phyloP scores from a whole-genome alignment of 345 rosid genomes.

The Melastoma malabathricum region DNA sequence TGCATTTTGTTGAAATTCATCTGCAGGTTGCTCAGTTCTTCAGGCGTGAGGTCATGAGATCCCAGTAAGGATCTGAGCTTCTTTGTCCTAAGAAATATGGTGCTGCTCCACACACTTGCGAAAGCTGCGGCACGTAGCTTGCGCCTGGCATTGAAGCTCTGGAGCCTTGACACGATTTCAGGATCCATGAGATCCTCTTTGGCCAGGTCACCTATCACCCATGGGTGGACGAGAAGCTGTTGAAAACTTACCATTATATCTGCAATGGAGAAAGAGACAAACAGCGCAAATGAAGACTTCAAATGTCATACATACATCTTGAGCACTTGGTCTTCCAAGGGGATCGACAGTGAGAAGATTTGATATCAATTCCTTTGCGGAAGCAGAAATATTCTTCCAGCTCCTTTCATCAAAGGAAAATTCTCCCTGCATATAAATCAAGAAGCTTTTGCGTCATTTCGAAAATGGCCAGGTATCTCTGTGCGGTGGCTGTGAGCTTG shows the following conservation, averaged over 20 bases:
- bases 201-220: conserved; percentile 54
- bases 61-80: conserved; percentile 40
- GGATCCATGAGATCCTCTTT: conserved; percentile 52
- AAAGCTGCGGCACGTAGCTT: conserved; percentile 51
- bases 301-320: conserved; percentile 22
- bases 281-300: not conserved
- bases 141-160: conserved; percentile 45
- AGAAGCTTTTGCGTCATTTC: not conserved
- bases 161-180: conserved; percentile 40
- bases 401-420: conserved; percentile 47
- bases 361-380: conserved; percentile 44
- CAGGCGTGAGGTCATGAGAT: conserved; percentile 36
- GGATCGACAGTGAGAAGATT: conserved; percentile 51
- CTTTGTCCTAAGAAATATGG: conserved; percentile 41
- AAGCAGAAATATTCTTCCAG: conserved; percentile 47
- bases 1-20: conserved; percentile 35
- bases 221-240: conserved; percentile 44
- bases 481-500: too few relatives aligned
- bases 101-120: conserved; percentile 49
- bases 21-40: conserved; percentile 41
- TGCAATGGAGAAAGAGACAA: too few relatives aligned
- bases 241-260: not conserved
- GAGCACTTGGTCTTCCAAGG: conserved; percentile 43
- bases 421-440: conserved; percentile 29
- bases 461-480: too few relatives aligned